These are phyloP conservation scores for Suillus weaverae DNA, from an alignment of 768 basidiomycete species.

Conservation along the genomic window DNA sequence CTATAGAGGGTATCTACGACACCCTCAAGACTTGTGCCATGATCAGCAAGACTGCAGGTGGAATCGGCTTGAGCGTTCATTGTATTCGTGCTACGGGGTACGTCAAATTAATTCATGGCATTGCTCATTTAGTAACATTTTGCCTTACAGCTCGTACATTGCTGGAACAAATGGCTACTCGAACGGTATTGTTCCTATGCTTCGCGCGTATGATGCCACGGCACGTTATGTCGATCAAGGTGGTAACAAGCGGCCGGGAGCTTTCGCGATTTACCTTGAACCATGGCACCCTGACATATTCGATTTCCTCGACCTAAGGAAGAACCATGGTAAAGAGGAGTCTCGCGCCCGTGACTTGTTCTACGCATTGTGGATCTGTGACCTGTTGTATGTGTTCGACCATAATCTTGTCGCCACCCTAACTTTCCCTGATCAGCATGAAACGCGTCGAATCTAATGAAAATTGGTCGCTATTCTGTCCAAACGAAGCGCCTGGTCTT, in stretches of 20 bases:
- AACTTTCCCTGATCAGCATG: constrained; percentile 59
- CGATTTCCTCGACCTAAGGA: constrained; percentile 95
- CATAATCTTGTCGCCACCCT: too few relatives aligned
- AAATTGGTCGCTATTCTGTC: constrained; percentile 97
- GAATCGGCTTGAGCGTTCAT: constrained; percentile 95
- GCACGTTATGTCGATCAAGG: constrained; percentile 99
- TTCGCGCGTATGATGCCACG: constrained; percentile 95
- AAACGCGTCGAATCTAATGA: constrained; percentile 88
- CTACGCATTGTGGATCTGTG: constrained; percentile 97
- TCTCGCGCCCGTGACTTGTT: constrained; percentile 94
- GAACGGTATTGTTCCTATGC: constrained; percentile 99
- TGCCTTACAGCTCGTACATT: constrained; percentile 79
- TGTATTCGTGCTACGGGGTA: constrained; percentile 95
- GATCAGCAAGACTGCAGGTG: constrained; percentile 99
- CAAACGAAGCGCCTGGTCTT: constrained; percentile 90
- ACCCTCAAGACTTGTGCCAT: constrained; percentile 97
- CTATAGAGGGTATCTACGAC: constrained; percentile 98
- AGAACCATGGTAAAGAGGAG: constrained; percentile 99
- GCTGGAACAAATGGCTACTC: constrained; percentile 99
- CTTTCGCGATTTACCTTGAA: constrained; percentile 97
- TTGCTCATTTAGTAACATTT: not conserved
- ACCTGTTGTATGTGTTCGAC: constrained; percentile 74
- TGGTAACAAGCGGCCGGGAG: constrained; percentile 98
- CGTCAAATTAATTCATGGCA: constrained; percentile 24
- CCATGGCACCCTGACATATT: constrained; percentile 99